Evolutionary conservation across 352 stramenopile genomes (phyloP), one percentile per base, ranked within the genome.

Genomic region (Globisporangium ultimum): DNA sequence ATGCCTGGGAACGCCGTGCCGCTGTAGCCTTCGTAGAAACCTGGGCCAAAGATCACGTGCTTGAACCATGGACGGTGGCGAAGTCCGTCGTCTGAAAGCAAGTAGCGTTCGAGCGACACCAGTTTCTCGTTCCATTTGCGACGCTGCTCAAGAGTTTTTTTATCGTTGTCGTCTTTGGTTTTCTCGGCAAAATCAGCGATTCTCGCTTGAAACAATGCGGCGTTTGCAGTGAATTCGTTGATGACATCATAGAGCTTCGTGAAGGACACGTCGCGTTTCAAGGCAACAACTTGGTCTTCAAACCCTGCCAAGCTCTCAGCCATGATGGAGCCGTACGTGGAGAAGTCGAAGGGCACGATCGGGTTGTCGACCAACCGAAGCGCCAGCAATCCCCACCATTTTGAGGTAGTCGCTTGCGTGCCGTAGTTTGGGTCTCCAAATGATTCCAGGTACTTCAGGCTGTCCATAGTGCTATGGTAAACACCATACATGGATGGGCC

Each of bases 381-480:
- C 1, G 69, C 74, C 17, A 93, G 58, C 18, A 90, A 49, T 0
- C 78, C 80, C 75, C 84, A 90, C 64, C 88, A 84, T 18, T 71
- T 58, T 41, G 75, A 72, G 12, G 74, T 74, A 0, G 59, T 62
- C 49, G 91, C 78, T 36, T 36, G 28, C 11, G 80, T 80, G 12
- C 58, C 67, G 48, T 82, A 93, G 20, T 67, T 58, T 36, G 84
- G 81, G 42, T 95, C 80, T 13, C 36, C 81, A 55, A 69, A 78
- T 48, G 38, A 75, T 57, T 87, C 82, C 49, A 74, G 74, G 57
- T 85, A 96, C 52, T 47, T 64, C 56, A 94, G 80, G 34, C 75
- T 93, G 61, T 97, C 87, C 74, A 95, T 97, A n/a, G 80, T 76
- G 57, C 74, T 91, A 64, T 97, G 89, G 62, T 96, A 96, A 24